These are phyloP conservation scores for Caryopteris hybrid DNA, from an alignment of 305 asterid species.

Conservation along the genomic window DNA sequence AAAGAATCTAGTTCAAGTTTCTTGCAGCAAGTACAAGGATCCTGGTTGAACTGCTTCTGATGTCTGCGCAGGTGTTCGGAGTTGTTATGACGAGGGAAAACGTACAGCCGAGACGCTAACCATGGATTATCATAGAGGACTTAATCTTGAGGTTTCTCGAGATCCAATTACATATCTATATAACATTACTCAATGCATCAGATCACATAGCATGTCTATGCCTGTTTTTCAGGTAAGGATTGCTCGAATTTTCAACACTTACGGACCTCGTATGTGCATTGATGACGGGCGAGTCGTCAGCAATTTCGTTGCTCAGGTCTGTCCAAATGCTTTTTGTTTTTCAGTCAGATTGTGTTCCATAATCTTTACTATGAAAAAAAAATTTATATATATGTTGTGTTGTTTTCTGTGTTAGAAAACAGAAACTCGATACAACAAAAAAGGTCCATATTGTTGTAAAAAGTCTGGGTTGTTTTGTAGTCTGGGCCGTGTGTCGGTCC, in stretches of 20 bases:
- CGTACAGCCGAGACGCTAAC: conserved; percentile 82
- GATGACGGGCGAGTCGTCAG: conserved; percentile 91
- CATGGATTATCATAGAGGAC: conserved; percentile 91
- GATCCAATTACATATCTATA: not conserved
- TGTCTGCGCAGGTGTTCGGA: conserved; percentile 57
- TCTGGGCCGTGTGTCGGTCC: too few relatives aligned
- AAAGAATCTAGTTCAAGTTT: not conserved
- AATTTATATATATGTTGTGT: not conserved
- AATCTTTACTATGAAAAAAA: not conserved
- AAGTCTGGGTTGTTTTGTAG: too few relatives aligned
- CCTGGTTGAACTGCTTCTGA: conserved; percentile 1
- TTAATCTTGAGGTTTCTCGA: conserved; percentile 62
- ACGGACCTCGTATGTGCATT: conserved; percentile 89
- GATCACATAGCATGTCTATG: not conserved
- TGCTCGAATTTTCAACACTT: conserved; percentile 87
- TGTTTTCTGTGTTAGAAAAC: not conserved
- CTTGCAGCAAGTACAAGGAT: not conserved
- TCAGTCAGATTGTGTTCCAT: not conserved
- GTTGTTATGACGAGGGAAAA: conserved; percentile 93
- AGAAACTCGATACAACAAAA: not conserved
- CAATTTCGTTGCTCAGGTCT: conserved; percentile 89
- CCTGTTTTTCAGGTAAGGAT: conserved; percentile 52
- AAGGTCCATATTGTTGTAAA: not conserved
- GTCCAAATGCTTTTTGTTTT: too few relatives aligned
- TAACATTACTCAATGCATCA: not conserved